Percentiles rank a stretch among this genome's conserved stretches.
Conservation (phyloP, 2,329 filamentous ascomycete species). For the Didymella keratinophila region DNA sequence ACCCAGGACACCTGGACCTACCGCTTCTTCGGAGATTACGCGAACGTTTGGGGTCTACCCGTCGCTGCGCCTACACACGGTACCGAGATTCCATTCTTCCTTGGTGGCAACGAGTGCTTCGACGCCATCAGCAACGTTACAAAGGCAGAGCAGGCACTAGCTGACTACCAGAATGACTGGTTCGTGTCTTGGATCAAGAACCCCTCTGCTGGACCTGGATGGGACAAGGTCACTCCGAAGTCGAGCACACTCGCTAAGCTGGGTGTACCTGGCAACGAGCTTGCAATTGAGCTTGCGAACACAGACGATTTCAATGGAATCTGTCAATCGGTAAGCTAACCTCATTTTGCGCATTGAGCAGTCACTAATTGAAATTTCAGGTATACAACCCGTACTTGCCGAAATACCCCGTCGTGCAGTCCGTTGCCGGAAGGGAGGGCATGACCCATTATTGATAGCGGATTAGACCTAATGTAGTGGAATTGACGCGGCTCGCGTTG, state of each 20-base stretch:
- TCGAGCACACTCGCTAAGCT: slow-evolving; percentile 45
- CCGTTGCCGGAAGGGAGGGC: slow-evolving; percentile 7
- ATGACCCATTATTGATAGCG: neutral
- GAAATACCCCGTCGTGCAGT: slow-evolving; percentile 33
- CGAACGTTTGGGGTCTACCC: slow-evolving; percentile 49
- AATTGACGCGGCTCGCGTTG: neutral
- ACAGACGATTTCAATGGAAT: slow-evolving; percentile 47
- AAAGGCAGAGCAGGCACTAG: slow-evolving; percentile 51
- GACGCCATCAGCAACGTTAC: slow-evolving; percentile 46
- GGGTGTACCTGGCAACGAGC: slow-evolving; percentile 49
- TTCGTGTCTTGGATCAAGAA: slow-evolving; percentile 58
- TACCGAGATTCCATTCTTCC: slow-evolving; percentile 57
- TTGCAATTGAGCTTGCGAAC: slow-evolving; percentile 37
- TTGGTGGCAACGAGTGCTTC: slow-evolving; percentile 57
- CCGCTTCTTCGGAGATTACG: slow-evolving; percentile 55
- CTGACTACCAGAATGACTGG: slow-evolving; percentile 54
- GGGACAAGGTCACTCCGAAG: slow-evolving; percentile 46
- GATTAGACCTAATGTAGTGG: neutral
- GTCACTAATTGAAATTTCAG: neutral
- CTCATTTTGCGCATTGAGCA: slow-evolving; percentile 4
- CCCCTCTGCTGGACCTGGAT: slow-evolving; percentile 54
- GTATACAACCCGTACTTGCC: slow-evolving; percentile 35
- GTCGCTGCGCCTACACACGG: slow-evolving; percentile 51
- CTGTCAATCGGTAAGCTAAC: slow-evolving; percentile 38
- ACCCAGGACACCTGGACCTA: slow-evolving; percentile 55